Evolutionary conservation across 2,329 filamentous ascomycete genomes (phyloP), one percentile per base, ranked within the genome.

Genomic region (Emericellopsis cladophorae): DNA sequence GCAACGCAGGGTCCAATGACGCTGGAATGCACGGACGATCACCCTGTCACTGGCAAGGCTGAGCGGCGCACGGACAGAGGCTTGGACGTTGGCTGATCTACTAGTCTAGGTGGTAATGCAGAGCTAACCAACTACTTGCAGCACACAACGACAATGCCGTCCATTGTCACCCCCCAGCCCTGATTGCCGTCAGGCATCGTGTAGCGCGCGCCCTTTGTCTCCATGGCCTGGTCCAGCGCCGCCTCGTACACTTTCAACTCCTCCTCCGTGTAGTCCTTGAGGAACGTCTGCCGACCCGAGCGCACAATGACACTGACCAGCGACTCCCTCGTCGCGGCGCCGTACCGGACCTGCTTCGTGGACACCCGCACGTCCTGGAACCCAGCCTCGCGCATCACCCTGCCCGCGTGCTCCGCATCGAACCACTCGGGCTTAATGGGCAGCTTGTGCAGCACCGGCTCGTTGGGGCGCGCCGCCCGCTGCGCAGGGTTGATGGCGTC

Each of bases 401-500:
- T 14, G n/a, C n/a, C 29, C 1, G 34, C 10, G 31, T 33, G 31
- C 31, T 32, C 39, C n/a, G 39, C 18, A 3, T 40, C 39, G n/a
- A 26, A 10, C 39, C 39, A 40, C 29, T 12, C 23, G 12, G 22
- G 9, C 15, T 39, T 11, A 1, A 50, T 33, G 1, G 48, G 49
- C 1, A 46, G 12, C 1, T 33, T 37, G 12, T 40, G 39, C 1
- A 38, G 39, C 21, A 37, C 33, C 18, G 18, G 18, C 1, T 48
- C 45, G 9, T 41, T 26, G 3, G 48, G 46, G 5, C 42, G 41
- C 2, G 45, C 36, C 16, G 34, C 33, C 5, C 11, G n/a, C 31
- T 50, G 45, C 0, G 48, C 42, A 14, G 41, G 39, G 12, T 31
- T 24, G 12, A 50, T 21, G 23, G 48, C 33, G 1, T 36, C 18